These are phyloP conservation scores for Irpex sp. DNA, from an alignment of 1,284 basidiomycete species.

Conservation along the genomic window DNA sequence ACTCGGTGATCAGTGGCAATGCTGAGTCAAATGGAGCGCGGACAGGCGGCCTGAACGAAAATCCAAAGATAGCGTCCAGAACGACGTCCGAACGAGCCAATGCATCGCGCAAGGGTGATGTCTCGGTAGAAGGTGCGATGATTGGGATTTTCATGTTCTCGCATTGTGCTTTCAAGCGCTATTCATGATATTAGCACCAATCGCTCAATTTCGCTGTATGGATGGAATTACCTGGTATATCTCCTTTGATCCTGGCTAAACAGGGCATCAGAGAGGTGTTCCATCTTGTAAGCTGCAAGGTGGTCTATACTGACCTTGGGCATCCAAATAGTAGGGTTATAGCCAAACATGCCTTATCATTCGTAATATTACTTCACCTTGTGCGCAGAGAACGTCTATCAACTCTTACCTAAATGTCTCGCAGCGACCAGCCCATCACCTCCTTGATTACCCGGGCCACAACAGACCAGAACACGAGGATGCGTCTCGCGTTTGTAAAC, in stretches of 20 bases:
- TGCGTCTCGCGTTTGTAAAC: constrained; percentile 70
- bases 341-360: constrained; percentile 79
- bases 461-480: constrained; percentile 83
- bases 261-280: neutral
- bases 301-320: constrained; percentile 65
- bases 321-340: constrained; percentile 83
- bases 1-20: constrained; percentile 64
- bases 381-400: neutral
- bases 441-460: constrained; percentile 97
- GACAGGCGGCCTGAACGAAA: constrained; percentile 90
- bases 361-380: neutral
- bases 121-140: constrained; percentile 49
- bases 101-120: constrained; percentile 46
- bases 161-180: constrained; percentile 85
- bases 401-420: constrained; percentile 74
- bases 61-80: constrained; percentile 96
- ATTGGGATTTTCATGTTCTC: constrained; percentile 81
- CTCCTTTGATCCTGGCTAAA: constrained; percentile 81
- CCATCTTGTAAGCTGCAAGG: neutral
- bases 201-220: neutral
- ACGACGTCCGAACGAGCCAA: constrained; percentile 77
- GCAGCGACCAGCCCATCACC: constrained; percentile 98
- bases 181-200: neutral
- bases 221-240: constrained; percentile 65
- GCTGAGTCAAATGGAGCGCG: constrained; percentile 84